Conservation (phyloP, 1,284 basidiomycete genomes). For the Apiotrichum laibachii region DNA sequence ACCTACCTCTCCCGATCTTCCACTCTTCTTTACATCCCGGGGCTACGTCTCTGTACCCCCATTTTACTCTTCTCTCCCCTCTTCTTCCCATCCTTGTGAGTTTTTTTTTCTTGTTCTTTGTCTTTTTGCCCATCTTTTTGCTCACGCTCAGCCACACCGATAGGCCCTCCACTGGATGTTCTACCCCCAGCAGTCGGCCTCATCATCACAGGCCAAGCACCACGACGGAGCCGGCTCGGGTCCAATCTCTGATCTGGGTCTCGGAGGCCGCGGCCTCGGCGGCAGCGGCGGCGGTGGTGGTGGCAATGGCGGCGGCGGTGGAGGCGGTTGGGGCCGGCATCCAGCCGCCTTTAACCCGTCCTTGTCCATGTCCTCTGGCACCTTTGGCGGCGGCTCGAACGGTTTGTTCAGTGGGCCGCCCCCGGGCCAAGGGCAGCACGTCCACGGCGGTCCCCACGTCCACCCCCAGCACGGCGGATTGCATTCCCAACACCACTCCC, state of each 20-base stretch:
- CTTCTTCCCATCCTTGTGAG: neutral
- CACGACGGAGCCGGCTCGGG: constrained; percentile 32
- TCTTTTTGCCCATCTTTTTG: neutral
- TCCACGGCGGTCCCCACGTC: constrained; percentile 17
- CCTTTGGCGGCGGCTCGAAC: constrained; percentile 21
- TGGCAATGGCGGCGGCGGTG: constrained; percentile 14
- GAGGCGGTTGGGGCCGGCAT: constrained; percentile 24
- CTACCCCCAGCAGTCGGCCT: constrained; percentile 34
- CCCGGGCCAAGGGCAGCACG: constrained; percentile 19
- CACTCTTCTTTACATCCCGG: constrained; percentile 10
- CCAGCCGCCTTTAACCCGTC: constrained; percentile 26
- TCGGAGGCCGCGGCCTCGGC: constrained; percentile 17
- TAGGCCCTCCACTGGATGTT: constrained; percentile 33
- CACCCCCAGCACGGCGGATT: constrained; percentile 21
- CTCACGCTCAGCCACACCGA: constrained; percentile 10
- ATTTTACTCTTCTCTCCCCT: constrained; percentile 6
- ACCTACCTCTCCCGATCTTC: constrained; percentile 11
- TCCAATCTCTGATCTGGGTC: constrained; percentile 22
- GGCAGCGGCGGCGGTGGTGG: constrained; percentile 12
- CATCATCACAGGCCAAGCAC: constrained; percentile 35
- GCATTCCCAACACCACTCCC: constrained; percentile 23
- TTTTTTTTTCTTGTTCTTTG: neutral
- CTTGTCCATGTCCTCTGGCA: constrained; percentile 18
- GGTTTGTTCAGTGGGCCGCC: constrained; percentile 20
- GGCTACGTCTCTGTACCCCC: constrained; percentile 9